Evolutionary conservation across 23 red algal species (phyloP), one percentile per base, ranked within the genome.

Genomic region (Gracilariopsis chorda): DNA sequence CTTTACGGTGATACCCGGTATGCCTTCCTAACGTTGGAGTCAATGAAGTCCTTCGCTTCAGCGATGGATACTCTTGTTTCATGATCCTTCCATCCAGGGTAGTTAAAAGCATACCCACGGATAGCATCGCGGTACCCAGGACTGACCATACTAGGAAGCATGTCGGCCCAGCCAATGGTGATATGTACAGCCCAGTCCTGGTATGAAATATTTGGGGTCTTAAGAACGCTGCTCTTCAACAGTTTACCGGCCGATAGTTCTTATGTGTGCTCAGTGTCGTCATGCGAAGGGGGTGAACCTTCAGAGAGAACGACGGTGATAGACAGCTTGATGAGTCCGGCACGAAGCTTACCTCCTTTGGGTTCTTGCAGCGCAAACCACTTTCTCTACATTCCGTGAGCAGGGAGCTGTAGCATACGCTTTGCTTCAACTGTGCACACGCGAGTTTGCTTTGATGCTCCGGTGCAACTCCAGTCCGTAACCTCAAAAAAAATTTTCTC

Each of bases 131-230:
- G n/a, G n/a, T n/a, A n/a, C n/a, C n/a, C n/a, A n/a, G n/a, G n/a
- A n/a, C n/a, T n/a, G n/a, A n/a, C n/a, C n/a, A n/a, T n/a, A n/a
- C n/a, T n/a, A n/a, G n/a, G n/a, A n/a, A n/a, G n/a, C n/a, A n/a
- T 27, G 77, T 92, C 88, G 19, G 88, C 88, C 88, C 88, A 92
- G 9, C 88, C 88, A 16, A 92, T 62, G 56, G 51, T 83, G 30
- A 92, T 78, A 58, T 92, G 88, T 8, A 92, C 77, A 59, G 70
- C 79, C 57, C 57, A 92, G 61, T 58, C 83, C 25, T 65, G 61
- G 42, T 77, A 73, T 10, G 51, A 63, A 39, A 24, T n/a, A n/a
- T n/a, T n/a, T n/a, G n/a, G n/a, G n/a, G n/a, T n/a, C n/a, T n/a
- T n/a, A n/a, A n/a, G n/a, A 29, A 92, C 37, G 23, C 24, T 59